Base-by-base conservation (phyloP, 257 asterid species). In the Nicotiana tabacum region DNA sequence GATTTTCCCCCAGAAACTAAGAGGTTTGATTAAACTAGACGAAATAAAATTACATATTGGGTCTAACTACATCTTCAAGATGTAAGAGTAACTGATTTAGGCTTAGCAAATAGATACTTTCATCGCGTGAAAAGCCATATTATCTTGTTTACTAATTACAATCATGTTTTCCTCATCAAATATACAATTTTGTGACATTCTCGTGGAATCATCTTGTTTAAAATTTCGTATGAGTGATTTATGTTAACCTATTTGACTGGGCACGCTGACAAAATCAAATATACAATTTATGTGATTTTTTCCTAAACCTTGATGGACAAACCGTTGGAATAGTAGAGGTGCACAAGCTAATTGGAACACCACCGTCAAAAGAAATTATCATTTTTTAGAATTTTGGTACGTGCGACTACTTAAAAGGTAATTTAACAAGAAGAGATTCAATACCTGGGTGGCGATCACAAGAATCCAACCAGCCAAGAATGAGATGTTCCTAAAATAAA, bases 381-480 rank as follows among this genome's bases (percentile, higher is more conserved):
- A 32, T 2, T 51, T 51, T 51, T 3, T 51, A 51, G 16, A 51
- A 51, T 10, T 51, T 51, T 10, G 15, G 12, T 51, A 51, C 16
- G 2, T 9, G 16, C 56, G 15, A 2, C 56, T 51, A 51, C 3
- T 11, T 51, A 9, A 51, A 51, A 51, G 15, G 3, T 9, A 11
- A 51, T 11, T 4, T 43, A 58, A 62, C n/a, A 18, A 4, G 68
- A 78, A 64, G 37, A 64, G 11, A 37, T 57, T 12, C 0, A 10
- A 37, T 43, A 37, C 95, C 95, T 92, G 95, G 27, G 95, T 91
- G 1, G 94, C 89, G 87, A 89, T 77, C 18, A 91, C 90, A 83
- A 91, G 94, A 80, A 90, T 67, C 91, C 90, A 88, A 56, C 94
- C 84, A 46, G 91, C 89, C 27, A 69, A 33, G 82, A 91, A 87